Conservation (phyloP, 1,139 yeast genomes). For the Tardiomyces digboiensis region DNA sequence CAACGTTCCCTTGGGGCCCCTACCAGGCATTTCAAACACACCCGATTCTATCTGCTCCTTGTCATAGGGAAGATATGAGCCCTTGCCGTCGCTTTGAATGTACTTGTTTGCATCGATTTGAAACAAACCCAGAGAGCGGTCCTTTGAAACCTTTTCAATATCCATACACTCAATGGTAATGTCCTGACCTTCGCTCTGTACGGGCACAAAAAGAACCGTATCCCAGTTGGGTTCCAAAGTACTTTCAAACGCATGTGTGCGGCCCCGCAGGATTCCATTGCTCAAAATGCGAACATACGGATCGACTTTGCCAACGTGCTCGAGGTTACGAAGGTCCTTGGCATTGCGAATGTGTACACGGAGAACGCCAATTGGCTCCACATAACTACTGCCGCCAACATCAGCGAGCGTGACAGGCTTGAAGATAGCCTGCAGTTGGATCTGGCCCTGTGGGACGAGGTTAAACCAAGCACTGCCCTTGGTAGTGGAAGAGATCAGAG, state of each 20-base stretch:
- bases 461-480: constrained; percentile 73
- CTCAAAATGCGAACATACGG: constrained; percentile 80
- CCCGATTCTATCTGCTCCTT: constrained; percentile 50
- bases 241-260: constrained; percentile 65
- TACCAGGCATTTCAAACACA: constrained; percentile 51
- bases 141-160: constrained; percentile 64
- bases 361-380: constrained; percentile 88
- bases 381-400: constrained; percentile 58
- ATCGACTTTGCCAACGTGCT: constrained; percentile 82
- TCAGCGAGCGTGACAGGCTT: constrained; percentile 71
- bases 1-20: constrained; percentile 75
- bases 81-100: constrained; percentile 58
- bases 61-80: constrained; percentile 51
- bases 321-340: constrained; percentile 68
- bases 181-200: constrained; percentile 73
- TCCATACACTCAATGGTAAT: constrained; percentile 89
- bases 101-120: constrained; percentile 58
- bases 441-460: constrained; percentile 47
- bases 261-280: constrained; percentile 65
- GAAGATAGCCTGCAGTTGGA: constrained; percentile 66
- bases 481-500: constrained; percentile 66
- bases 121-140: constrained; percentile 80
- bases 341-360: constrained; percentile 69
- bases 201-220: constrained; percentile 70
- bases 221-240: constrained; percentile 80